These are phyloP conservation scores for Penicillium crystallinum DNA, from an alignment of 495 filamentous ascomycete species.

Conservation along the genomic window DNA sequence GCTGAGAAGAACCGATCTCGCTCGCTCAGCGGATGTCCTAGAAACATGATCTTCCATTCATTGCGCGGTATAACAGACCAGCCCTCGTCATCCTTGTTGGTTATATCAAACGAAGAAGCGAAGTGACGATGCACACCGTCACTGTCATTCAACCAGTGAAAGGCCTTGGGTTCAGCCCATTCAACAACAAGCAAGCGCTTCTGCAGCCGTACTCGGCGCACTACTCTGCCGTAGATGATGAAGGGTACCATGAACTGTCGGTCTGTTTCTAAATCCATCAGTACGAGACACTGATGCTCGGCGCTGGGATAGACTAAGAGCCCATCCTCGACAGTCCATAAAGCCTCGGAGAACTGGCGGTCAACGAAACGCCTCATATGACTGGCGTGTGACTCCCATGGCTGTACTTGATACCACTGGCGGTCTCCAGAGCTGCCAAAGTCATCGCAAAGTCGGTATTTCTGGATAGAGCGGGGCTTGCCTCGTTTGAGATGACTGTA, in stretches of 20 bases:
- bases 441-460: slow-evolving; percentile 33
- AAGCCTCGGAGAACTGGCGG: slow-evolving; percentile 49
- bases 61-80: slow-evolving; percentile 54
- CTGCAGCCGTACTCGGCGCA: slow-evolving; percentile 55
- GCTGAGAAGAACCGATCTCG: slow-evolving; percentile 60
- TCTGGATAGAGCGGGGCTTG: slow-evolving; percentile 45
- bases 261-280: slow-evolving; percentile 50
- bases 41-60: slow-evolving; percentile 64
- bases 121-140: slow-evolving; percentile 59
- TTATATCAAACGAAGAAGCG: slow-evolving; percentile 57
- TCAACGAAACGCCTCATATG: slow-evolving; percentile 33
- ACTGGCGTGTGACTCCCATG: slow-evolving; percentile 53
- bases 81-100: slow-evolving; percentile 10
- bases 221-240: slow-evolving; percentile 45
- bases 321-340: slow-evolving; percentile 59
- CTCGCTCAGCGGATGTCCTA: slow-evolving; percentile 55
- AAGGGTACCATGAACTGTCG: slow-evolving; percentile 49
- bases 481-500: slow-evolving; percentile 52
- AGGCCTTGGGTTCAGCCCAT: slow-evolving; percentile 58
- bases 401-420: slow-evolving; percentile 46
- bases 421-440: slow-evolving; percentile 31
- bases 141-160: slow-evolving; percentile 53
- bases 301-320: slow-evolving; percentile 53
- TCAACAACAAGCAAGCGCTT: slow-evolving; percentile 55
- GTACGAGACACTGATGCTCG: slow-evolving; percentile 38